Evolutionary conservation across 495 filamentous ascomycete species (phyloP).

Genomic region (Penicillium samsonianum): DNA sequence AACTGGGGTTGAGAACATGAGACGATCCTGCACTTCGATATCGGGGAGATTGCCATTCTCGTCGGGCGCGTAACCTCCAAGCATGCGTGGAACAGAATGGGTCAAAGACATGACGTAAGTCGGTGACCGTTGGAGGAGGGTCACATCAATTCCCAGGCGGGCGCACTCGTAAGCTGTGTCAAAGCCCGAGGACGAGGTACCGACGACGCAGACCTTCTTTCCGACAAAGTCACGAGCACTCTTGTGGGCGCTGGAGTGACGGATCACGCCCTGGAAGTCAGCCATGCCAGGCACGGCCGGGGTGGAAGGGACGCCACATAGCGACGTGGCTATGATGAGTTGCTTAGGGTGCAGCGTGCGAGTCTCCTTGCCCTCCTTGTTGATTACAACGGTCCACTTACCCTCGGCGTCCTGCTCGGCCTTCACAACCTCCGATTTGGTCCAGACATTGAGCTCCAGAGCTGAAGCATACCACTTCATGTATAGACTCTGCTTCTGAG

Average conservation of each 20-base stretch:
- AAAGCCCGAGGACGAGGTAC: constrained; percentile 69
- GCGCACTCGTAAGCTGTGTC: constrained; percentile 66
- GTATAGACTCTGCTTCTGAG: constrained; percentile 70
- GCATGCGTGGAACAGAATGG: constrained; percentile 23
- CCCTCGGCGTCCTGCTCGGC: constrained; percentile 47
- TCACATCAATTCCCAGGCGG: constrained; percentile 64
- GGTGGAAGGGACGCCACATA: constrained; percentile 35
- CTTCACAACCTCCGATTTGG: constrained; percentile 43
- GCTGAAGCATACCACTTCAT: constrained; percentile 64
- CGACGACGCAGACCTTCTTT: constrained; percentile 68
- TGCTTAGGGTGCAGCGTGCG: constrained; percentile 41
- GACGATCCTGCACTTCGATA: constrained; percentile 10
- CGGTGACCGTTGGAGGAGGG: constrained; percentile 67
- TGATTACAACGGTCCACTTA: constrained; percentile 58
- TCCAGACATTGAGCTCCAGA: constrained; percentile 72
- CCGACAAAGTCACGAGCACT: constrained; percentile 53
- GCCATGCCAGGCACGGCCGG: constrained; percentile 34
- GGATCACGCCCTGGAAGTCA: constrained; percentile 39
- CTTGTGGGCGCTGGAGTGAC: constrained; percentile 32
- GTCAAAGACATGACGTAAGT: constrained; percentile 59
- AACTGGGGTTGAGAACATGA: constrained; percentile 21
- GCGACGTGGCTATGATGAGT: constrained; percentile 39
- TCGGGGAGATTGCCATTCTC: constrained; percentile 19
- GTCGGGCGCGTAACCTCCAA: constrained; percentile 20
- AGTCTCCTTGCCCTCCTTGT: constrained; percentile 42